Base-by-base conservation (phyloP, 1,284 basidiomycete species). In the Leccinum griseonigrum region DNA sequence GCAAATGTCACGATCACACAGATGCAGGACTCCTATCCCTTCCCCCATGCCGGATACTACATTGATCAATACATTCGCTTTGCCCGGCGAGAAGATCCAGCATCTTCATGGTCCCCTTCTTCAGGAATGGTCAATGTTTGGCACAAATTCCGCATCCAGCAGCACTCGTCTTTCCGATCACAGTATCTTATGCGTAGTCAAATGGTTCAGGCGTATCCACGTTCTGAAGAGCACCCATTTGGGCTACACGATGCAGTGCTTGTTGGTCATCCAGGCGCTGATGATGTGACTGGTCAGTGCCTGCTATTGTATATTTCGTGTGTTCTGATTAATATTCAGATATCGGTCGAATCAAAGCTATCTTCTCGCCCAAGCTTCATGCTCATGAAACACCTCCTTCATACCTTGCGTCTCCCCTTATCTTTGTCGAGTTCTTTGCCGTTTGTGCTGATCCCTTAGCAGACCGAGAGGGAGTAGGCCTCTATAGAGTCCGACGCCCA, bases 341-440 rank as follows among this genome's bases (percentile, higher is more conserved):
- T n/a, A 29, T 61, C 22, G 54, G 7, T n/a, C 51, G 52, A 31
- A 52, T 63, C 11, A 38, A 22, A 26, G 14, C 60, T 8, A 32
- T 62, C 13, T 63, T 63, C 13, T 14, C 43, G 5, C 58, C 29
- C 34, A 43, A 18, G 40, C 6, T 29, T 29, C 29, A 29, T 29
- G 7, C 29, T 29, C 29, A 8, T 29, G 22, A 29, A 22, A 18
- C 38, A 2, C 14, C 18, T 16, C 28, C 52, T 60, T 22, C 22
- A 46, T 29, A 29, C 29, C 29, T 29, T 7, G 6, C 29, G 10
- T 13, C n/a, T 10, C 57, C 58, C n/a, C 46, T 62, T 51, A 13
- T 51, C 22, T 62, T 51, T 14, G 29, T 62, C 4, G 43, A 62
- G 13, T 59, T 32, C 9, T 62, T 62, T 28, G 28, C 51, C 9